Percentiles rank a stretch among this genome's conserved stretches.
These are phyloP conservation scores for Paxillus ammoniavirescens DNA, from an alignment of 768 basidiomycete species.

Conservation along the genomic window DNA sequence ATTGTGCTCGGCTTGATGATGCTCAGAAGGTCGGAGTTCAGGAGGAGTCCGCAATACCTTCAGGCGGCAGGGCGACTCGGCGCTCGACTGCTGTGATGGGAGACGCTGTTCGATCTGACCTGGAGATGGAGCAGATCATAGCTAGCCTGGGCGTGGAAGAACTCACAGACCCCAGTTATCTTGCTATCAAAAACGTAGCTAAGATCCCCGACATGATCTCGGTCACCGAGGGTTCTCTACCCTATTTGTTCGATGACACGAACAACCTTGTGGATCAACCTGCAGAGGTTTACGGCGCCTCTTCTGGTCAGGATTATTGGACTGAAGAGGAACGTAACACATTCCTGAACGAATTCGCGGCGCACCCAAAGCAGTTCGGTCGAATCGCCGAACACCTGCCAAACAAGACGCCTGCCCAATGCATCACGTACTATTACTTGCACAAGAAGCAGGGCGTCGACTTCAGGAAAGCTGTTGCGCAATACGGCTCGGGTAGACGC, in stretches of 20 bases:
- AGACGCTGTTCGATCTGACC: constrained; percentile 89
- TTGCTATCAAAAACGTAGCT: constrained; percentile 84
- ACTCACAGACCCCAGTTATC: constrained; percentile 85
- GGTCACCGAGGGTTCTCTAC: constrained; percentile 57
- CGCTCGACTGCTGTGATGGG: constrained; percentile 70
- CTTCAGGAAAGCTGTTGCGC: constrained; percentile 73
- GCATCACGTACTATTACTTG: constrained; percentile 91
- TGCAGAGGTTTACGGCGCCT: constrained; percentile 68
- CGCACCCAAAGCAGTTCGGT: constrained; percentile 94
- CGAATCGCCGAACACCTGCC: constrained; percentile 77
- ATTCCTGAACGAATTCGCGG: constrained; percentile 80
- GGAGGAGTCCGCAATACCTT: constrained; percentile 40
- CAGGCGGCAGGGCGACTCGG: constrained; percentile 62
- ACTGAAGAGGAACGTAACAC: constrained; percentile 77
- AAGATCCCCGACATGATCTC: constrained; percentile 89
- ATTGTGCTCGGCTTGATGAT: constrained; percentile 69
- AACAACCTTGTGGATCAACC: constrained; percentile 79
- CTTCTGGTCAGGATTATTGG: constrained; percentile 82
- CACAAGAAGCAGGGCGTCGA: constrained; percentile 89
- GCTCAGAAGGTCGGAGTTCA: constrained; percentile 28
- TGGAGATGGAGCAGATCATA: constrained; percentile 97
- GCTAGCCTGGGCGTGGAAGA: constrained; percentile 92
- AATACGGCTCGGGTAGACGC: constrained; percentile 64
- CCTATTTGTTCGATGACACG: constrained; percentile 78
- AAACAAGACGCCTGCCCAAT: constrained; percentile 85